phyloP scores from a whole-genome alignment of 129 eudicot species.

The Pittosporum tobira region DNA sequence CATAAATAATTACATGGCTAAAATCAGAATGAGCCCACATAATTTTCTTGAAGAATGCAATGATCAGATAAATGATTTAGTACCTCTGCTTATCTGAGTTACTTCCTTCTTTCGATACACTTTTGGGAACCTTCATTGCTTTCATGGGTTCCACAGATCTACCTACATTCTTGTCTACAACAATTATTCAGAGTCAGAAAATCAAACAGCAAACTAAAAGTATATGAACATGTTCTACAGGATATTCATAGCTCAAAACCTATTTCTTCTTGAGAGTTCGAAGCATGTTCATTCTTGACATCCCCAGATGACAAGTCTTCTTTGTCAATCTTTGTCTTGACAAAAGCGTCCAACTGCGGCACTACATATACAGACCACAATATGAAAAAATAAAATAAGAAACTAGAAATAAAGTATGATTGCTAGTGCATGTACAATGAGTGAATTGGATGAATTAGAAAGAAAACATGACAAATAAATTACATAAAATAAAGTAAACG shows the following conservation, averaged over 20 bases:
- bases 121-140: slow-evolving; percentile 11
- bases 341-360: slow-evolving; percentile 20
- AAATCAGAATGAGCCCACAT: background rate
- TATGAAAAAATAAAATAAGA: background rate
- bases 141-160: slow-evolving; percentile 29
- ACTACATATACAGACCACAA: slow-evolving; percentile 1
- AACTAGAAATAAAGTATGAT: too few species aligned
- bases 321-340: slow-evolving; percentile 18
- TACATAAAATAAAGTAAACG: background rate
- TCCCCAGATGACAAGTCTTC: slow-evolving; percentile 20
- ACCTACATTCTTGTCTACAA: slow-evolving; percentile 16
- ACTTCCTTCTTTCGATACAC: slow-evolving; percentile 24
- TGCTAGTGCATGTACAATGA: background rate
- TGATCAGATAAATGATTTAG: background rate
- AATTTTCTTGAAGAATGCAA: slow-evolving; percentile 1
- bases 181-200: background rate
- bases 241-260: slow-evolving; percentile 25
- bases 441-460: background rate
- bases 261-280: slow-evolving; percentile 26
- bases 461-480: background rate
- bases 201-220: background rate
- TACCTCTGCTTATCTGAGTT: slow-evolving; percentile 58
- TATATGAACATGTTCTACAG: background rate
- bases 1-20: background rate
- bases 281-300: slow-evolving; percentile 21